Conservation (phyloP, 2,329 filamentous ascomycete species). For the Rhynchosporium secalis region DNA sequence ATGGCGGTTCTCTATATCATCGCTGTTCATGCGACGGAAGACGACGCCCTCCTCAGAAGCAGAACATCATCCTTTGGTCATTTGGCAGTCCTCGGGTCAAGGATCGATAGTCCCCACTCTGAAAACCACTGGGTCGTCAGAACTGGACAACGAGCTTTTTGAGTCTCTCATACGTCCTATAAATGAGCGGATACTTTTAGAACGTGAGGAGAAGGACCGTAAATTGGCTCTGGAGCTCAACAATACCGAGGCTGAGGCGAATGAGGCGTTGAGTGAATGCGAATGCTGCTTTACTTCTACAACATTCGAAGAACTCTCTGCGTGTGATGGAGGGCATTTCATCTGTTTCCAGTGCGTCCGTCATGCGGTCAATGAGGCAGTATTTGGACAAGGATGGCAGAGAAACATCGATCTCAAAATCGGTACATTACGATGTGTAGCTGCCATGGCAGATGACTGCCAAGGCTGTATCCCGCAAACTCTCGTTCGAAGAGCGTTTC, state of each 20-base stretch:
- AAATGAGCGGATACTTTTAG: slow-evolving; percentile 45
- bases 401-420: slow-evolving; percentile 72
- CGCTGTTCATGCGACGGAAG: slow-evolving; percentile 68
- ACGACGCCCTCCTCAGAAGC: slow-evolving; percentile 53
- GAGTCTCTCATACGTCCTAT: slow-evolving; percentile 57
- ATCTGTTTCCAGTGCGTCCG: slow-evolving; percentile 82
- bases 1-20: slow-evolving; percentile 74
- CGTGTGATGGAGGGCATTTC: slow-evolving; percentile 70
- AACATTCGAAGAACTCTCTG: slow-evolving; percentile 71
- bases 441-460: slow-evolving; percentile 70
- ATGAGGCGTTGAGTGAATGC: slow-evolving; percentile 65
- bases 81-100: slow-evolving; percentile 58
- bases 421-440: slow-evolving; percentile 81
- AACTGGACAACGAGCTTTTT: slow-evolving; percentile 64
- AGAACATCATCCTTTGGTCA: slow-evolving; percentile 61
- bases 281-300: slow-evolving; percentile 74
- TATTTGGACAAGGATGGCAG: slow-evolving; percentile 92
- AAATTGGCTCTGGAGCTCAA: slow-evolving; percentile 55
- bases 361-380: slow-evolving; percentile 77
- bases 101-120: slow-evolving; percentile 61
- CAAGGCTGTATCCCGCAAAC: slow-evolving; percentile 68
- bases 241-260: slow-evolving; percentile 58
- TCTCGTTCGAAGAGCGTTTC: slow-evolving; percentile 71
- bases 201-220: slow-evolving; percentile 53
- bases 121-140: slow-evolving; percentile 63